Conservation (phyloP, 495 filamentous ascomycete genomes). For the Podospora anserina region DNA sequence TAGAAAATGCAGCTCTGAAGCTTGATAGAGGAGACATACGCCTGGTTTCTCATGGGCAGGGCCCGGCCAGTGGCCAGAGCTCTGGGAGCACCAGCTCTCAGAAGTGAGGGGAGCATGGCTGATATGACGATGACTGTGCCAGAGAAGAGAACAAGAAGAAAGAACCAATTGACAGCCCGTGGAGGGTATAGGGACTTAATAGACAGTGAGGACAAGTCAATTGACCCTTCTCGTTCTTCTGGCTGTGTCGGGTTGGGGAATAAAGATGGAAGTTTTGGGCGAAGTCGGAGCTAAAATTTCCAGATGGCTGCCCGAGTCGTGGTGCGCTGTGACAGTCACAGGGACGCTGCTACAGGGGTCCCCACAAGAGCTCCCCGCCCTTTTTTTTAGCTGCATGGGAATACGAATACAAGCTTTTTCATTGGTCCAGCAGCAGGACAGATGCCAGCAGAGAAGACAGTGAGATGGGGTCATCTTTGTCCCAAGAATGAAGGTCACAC, state of each 20-base stretch:
- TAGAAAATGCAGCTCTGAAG: not conserved
- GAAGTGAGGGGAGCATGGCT: slow-evolving; percentile 40
- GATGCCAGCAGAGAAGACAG: not conserved
- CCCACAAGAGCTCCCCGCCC: slow-evolving; percentile 24
- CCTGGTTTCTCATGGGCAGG: slow-evolving; percentile 36
- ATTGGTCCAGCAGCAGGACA: slow-evolving; percentile 25
- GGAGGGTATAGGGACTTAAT: not conserved
- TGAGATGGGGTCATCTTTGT: slow-evolving; percentile 7
- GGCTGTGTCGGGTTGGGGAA: slow-evolving; percentile 2
- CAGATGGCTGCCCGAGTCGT: slow-evolving; percentile 13
- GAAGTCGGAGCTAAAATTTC: slow-evolving; percentile 35
- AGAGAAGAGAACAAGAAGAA: slow-evolving; percentile 4
- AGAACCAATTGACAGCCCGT: slow-evolving; percentile 17
- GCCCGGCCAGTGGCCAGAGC: slow-evolving; percentile 39
- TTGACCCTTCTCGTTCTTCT: slow-evolving; percentile 19
- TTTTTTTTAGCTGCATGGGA: slow-evolving; percentile 15
- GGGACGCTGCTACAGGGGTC: slow-evolving; percentile 31
- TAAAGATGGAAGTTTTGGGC: slow-evolving; percentile 25
- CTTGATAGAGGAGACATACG: slow-evolving; percentile 30
- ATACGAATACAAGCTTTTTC: slow-evolving; percentile 31
- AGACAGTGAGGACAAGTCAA: slow-evolving; percentile 16
- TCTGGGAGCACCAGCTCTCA: slow-evolving; percentile 39
- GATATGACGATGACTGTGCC: not conserved
- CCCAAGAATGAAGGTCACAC: not conserved
- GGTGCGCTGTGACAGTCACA: slow-evolving; percentile 24